Base-by-base conservation (phyloP, 2,329 filamentous ascomycete genomes). In the Neobulgaria alba region DNA sequence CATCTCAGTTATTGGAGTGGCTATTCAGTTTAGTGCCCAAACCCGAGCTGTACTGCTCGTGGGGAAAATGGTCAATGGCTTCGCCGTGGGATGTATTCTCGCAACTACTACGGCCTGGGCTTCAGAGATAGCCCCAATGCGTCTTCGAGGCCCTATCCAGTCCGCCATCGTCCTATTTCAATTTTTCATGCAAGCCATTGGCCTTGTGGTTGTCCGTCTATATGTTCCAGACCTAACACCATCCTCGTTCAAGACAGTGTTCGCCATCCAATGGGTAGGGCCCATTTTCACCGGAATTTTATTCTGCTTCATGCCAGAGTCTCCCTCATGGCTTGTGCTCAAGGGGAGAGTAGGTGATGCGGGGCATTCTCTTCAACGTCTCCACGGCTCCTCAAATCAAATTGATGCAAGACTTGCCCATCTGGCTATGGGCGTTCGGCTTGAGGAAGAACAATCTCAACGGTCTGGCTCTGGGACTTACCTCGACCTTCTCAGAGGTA, bases 401-500 rank as follows among this genome's bases (percentile, higher is more conserved):
- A 36, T 47, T 20, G 38, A 46, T 8, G 42, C 42, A 21, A 38
- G 48, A 5, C 36, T 51, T 9, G 46, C 46, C 17, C 39, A 47
- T 35, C 33, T 51, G 20, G 29, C 39, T 16, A 20, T 41, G n/a
- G 41, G 42, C 2, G 46, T 49, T 20, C 42, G 42, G 8, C 37
- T 47, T 4, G 44, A 47, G 33, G 40, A 42, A 20, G 39, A 48
- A 17, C 26, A 40, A 10, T 34, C 36, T 3, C 30, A 33, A 3
- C 41, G 33, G 14, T 38, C 41, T 33, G 46, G 41, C 2, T 19
- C 36, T 9, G 33, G 41, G 17, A 52, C 56, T 0, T 63, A 56
- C 43, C 36, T 45, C 4, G 47, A 59, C 34, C 61, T 59, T 39
- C 63, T 64, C 54, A 40, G 55, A 29, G 51, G 51, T 5, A 42